A percentile compares a stretch with the other conserved stretches of the same genome.
Evolutionary conservation across 225 moss, liverwort and hornwort species (phyloP).

Genomic region (Physcomitrium patens): DNA sequence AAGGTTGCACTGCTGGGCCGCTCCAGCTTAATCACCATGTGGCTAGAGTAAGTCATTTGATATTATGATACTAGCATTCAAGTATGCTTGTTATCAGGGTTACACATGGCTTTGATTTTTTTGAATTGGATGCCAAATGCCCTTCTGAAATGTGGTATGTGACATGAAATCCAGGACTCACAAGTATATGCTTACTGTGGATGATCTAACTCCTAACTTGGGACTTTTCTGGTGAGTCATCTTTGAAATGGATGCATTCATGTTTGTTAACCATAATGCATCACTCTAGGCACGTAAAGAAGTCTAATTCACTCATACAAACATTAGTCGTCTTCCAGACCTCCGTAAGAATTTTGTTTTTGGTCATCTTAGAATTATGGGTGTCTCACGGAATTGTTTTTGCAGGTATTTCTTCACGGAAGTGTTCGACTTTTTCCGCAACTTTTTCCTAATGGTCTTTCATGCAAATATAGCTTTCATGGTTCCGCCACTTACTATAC

Average conservation of each 20-base stretch:
- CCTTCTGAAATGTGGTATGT: not conserved
- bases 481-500: slow-evolving; percentile 74
- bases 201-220: slow-evolving; percentile 91
- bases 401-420: slow-evolving; percentile 99
- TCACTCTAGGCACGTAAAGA: no score
- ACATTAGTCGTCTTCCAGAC: not conserved
- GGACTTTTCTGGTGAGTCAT: slow-evolving; percentile 89
- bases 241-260: slow-evolving; percentile 13
- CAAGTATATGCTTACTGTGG: slow-evolving; percentile 64
- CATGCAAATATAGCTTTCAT: slow-evolving; percentile 88
- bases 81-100: not conserved
- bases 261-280: not conserved
- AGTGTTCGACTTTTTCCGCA: slow-evolving; percentile 87
- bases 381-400: slow-evolving; percentile 26
- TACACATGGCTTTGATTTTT: not conserved
- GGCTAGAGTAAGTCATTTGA: slow-evolving; percentile 63
- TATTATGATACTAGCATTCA: not conserved
- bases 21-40: slow-evolving; percentile 70
- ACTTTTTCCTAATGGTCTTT: slow-evolving; percentile 94
- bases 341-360: not conserved
- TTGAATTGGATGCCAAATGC: not conserved
- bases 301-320: no score
- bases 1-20: slow-evolving; percentile 67
- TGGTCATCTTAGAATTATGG: not conserved
- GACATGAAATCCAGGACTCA: slow-evolving; percentile 34